Conservation (phyloP, 768 basidiomycete species). For the Fibroporia radiculosa region DNA sequence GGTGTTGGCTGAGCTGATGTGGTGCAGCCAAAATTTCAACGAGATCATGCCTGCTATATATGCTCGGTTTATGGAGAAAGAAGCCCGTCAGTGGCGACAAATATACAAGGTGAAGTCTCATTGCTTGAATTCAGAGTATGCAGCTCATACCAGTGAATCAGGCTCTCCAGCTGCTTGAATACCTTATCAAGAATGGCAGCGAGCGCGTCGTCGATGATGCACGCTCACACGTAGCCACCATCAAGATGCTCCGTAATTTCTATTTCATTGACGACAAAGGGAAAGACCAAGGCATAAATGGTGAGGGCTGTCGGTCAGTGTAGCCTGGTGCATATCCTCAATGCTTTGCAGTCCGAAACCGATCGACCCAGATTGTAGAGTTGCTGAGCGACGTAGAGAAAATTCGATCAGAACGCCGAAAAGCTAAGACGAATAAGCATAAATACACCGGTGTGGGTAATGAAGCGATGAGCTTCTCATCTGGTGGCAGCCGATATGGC, state of each 20-base stretch:
- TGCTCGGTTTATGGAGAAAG: conserved; percentile 94
- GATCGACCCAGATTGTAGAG: conserved; percentile 88
- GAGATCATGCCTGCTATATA: conserved; percentile 99
- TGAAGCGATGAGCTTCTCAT: conserved; percentile 62
- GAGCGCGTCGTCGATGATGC: conserved; percentile 98
- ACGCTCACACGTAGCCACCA: conserved; percentile 84
- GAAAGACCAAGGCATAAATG: conserved; percentile 97
- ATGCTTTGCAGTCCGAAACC: conserved; percentile 80
- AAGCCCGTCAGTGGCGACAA: conserved; percentile 96
- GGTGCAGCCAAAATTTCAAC: conserved; percentile 86
- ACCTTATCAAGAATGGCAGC: conserved; percentile 93
- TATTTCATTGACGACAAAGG: conserved; percentile 99
- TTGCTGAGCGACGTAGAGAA: conserved; percentile 86
- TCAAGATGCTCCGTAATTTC: conserved; percentile 97
- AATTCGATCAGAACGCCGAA: conserved; percentile 82
- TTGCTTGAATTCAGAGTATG: not conserved
- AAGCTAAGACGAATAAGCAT: conserved; percentile 83
- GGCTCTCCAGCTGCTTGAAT: conserved; percentile 91
- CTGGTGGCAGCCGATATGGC: conserved; percentile 53
- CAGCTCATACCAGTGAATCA: conserved; percentile 23
- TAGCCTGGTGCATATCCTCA: not conserved
- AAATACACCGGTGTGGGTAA: conserved; percentile 88
- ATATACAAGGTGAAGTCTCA: conserved; percentile 78
- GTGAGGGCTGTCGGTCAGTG: conserved; percentile 32
- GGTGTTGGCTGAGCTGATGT: not conserved